These are phyloP conservation scores for Ananas comosus DNA, from an alignment of 176 grass and related monocot species.

Conservation along the genomic window DNA sequence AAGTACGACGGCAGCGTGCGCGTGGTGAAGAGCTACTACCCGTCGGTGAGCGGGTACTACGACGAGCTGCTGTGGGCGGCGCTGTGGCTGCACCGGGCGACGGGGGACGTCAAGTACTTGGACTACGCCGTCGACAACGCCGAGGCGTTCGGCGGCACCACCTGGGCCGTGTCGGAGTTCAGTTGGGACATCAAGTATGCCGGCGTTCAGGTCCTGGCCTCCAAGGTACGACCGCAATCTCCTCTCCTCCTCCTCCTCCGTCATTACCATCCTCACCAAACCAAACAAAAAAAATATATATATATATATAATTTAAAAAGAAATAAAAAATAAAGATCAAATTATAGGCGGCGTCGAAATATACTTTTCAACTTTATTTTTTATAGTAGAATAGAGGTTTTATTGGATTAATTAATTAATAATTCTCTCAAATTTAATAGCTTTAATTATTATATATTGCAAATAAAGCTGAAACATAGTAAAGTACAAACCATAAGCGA, in stretches of 20 bases:
- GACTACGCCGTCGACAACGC: slow-evolving; percentile 55
- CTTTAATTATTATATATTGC: no score
- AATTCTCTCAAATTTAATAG: no score
- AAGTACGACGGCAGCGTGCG: slow-evolving; percentile 53
- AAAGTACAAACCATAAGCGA: no score
- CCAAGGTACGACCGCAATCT: not conserved
- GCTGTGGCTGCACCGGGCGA: slow-evolving; percentile 76
- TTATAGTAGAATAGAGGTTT: no score
- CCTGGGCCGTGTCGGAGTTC: slow-evolving; percentile 88
- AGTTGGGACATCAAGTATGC: slow-evolving; percentile 94
- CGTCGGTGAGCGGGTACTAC: slow-evolving; percentile 64
- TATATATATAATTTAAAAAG: no score
- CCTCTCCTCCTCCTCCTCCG: not conserved
- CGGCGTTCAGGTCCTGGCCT: not conserved
- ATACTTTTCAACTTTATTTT: no score
- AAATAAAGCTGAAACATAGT: no score
- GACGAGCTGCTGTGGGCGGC: slow-evolving; percentile 96
- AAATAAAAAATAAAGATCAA: no score
- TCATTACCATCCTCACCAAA: no score
- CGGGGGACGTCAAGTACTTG: slow-evolving; percentile 35
- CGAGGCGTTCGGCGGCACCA: slow-evolving; percentile 54
- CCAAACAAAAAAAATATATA: no score
- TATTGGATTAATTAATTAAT: no score
- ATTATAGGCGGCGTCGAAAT: no score
- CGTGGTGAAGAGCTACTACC: slow-evolving; percentile 63